Evolutionary conservation across 495 filamentous ascomycete genomes (phyloP).

Genomic region (Aspergillus avenaceus): DNA sequence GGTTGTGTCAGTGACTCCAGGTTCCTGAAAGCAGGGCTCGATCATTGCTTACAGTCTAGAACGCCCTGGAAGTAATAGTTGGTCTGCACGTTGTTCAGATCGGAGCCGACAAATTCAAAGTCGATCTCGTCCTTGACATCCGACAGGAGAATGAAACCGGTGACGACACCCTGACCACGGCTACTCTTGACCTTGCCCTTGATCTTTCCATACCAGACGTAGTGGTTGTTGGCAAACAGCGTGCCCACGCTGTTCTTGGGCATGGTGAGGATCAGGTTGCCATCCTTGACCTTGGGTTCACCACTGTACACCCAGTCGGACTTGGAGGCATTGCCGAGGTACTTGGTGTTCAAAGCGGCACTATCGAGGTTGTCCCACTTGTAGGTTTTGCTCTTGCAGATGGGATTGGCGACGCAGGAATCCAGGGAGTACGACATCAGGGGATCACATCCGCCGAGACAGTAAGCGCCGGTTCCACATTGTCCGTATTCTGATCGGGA

Average conservation of each 20-base stretch:
- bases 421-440: slow-evolving; percentile 73
- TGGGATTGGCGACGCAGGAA: slow-evolving; percentile 80
- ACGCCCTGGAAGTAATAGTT: slow-evolving; percentile 98
- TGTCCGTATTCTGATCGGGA: slow-evolving; percentile 74
- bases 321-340: slow-evolving; percentile 74
- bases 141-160: slow-evolving; percentile 89
- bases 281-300: slow-evolving; percentile 55
- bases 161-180: slow-evolving; percentile 81
- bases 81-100: slow-evolving; percentile 74
- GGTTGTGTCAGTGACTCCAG: not conserved
- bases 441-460: slow-evolving; percentile 92
- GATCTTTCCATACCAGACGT: slow-evolving; percentile 97
- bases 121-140: slow-evolving; percentile 99
- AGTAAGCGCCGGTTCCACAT: slow-evolving; percentile 92
- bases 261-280: slow-evolving; percentile 79
- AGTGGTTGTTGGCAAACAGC: slow-evolving; percentile 80
- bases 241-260: slow-evolving; percentile 74
- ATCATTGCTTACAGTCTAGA: slow-evolving; percentile 74
- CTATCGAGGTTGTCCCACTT: slow-evolving; percentile 61
- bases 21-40: too few relatives aligned
- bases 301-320: slow-evolving; percentile 89
- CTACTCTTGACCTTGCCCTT: slow-evolving; percentile 82
- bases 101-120: slow-evolving; percentile 86
- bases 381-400: slow-evolving; percentile 72
- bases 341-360: slow-evolving; percentile 65